Percentiles rank a stretch among this genome's conserved stretches.
Conservation (phyloP, 2,329 filamentous ascomycete genomes). For the Blumeria hordei region DNA sequence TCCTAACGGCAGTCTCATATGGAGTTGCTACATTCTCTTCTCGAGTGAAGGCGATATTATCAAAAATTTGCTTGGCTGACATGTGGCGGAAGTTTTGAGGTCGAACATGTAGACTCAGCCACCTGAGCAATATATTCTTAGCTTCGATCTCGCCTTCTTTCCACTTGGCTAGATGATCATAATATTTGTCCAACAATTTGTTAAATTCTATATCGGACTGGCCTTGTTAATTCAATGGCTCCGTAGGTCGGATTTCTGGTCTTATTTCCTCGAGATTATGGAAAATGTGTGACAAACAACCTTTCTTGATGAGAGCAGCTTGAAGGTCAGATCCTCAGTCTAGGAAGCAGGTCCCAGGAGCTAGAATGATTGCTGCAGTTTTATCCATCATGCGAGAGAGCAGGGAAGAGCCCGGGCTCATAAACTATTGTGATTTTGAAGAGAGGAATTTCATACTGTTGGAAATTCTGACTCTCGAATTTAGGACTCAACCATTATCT, state of each 20-base stretch:
- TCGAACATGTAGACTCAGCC: not conserved
- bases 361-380: too few relatives aligned
- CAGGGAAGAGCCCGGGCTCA: too few relatives aligned
- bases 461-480: too few relatives aligned
- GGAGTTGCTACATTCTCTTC: not conserved
- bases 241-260: not conserved
- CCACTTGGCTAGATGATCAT: not conserved
- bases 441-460: too few relatives aligned
- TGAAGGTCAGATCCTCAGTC: too few relatives aligned
- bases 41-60: not conserved
- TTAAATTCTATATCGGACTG: not conserved
- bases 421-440: too few relatives aligned
- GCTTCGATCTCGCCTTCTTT: not conserved
- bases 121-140: not conserved
- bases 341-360: too few relatives aligned
- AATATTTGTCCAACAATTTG: not conserved
- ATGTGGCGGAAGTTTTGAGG: not conserved
- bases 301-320: too few relatives aligned
- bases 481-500: too few relatives aligned
- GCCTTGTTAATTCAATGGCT: not conserved
- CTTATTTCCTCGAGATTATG: not conserved
- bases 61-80: not conserved
- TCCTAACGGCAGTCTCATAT: not conserved
- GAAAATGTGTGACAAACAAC: too few relatives aligned
- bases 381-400: too few relatives aligned